Percentiles rank a stretch among this genome's conserved stretches.
phyloP scores from a whole-genome alignment of 108 stramenopile species.

The Nitzschia sp. region DNA sequence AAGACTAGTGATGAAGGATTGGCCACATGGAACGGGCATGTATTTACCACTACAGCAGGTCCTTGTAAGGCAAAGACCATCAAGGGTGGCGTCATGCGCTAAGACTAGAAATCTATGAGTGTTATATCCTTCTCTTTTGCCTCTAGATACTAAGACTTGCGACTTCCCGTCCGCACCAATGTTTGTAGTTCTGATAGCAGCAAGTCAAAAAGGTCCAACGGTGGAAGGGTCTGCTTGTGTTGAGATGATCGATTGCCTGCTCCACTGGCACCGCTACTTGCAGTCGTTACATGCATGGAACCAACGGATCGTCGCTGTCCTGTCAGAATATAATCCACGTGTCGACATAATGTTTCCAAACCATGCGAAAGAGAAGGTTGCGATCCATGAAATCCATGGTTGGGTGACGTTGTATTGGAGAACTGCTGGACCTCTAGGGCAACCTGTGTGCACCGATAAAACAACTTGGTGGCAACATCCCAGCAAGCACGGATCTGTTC shows the following conservation, averaged over 20 bases:
- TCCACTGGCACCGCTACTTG: background rate
- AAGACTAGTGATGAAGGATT: conserved; percentile 72
- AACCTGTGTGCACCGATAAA: conserved; percentile 12
- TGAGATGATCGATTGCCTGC: background rate
- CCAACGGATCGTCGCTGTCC: conserved; percentile 16
- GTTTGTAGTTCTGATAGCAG: conserved; percentile 37
- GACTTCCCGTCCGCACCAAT: too few relatives aligned
- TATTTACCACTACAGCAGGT: conserved; percentile 76
- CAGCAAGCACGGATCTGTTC: conserved; percentile 21
- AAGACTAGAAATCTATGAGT: conserved; percentile 12
- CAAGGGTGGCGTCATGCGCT: conserved; percentile 77
- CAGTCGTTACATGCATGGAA: background rate
- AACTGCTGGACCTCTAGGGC: conserved; percentile 6
- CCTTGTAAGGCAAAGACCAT: conserved; percentile 76
- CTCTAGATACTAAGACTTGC: background rate
- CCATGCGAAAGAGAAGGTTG: conserved; percentile 15
- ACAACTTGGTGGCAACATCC: conserved; percentile 23
- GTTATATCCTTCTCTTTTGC: background rate
- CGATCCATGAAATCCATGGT: background rate
- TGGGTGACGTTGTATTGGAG: background rate
- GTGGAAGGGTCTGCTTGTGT: conserved; percentile 28
- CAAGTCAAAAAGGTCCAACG: conserved; percentile 45
- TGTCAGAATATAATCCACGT: conserved; percentile 43
- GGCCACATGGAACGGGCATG: conserved; percentile 85
- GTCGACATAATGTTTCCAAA: conserved; percentile 45